These are phyloP conservation scores for Sporothrix phasma DNA, from an alignment of 2,329 filamentous ascomycete species.

Conservation along the genomic window DNA sequence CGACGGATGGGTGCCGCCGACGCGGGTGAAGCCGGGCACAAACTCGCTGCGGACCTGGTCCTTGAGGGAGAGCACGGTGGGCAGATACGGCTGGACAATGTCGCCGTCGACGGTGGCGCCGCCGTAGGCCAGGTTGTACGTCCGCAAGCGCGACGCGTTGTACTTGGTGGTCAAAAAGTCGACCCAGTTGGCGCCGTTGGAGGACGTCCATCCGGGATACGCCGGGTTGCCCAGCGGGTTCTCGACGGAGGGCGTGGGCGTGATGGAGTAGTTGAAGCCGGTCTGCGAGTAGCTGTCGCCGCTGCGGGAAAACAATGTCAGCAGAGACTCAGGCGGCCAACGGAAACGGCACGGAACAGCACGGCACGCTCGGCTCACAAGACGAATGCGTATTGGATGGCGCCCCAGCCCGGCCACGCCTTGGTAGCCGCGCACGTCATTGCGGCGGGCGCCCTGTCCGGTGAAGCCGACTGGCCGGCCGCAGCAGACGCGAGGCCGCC, in stretches of 20 bases:
- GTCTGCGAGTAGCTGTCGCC: constrained; percentile 23
- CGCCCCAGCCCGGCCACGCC: constrained; percentile 14
- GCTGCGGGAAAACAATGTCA: neutral
- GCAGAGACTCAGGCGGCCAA: no score
- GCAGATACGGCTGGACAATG: constrained; percentile 38
- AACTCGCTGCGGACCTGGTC: constrained; percentile 40
- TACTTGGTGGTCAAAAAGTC: constrained; percentile 34
- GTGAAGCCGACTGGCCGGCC: neutral
- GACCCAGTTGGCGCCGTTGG: constrained; percentile 40
- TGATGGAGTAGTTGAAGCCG: constrained; percentile 40
- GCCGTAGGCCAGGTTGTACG: constrained; percentile 42
- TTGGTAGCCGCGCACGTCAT: constrained; percentile 7
- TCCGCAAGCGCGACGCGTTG: constrained; percentile 33
- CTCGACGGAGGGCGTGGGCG: constrained; percentile 36
- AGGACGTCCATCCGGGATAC: constrained; percentile 39
- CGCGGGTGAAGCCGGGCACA: constrained; percentile 22
- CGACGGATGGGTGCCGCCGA: constrained; percentile 17
- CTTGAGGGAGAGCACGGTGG: constrained; percentile 39
- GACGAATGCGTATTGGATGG: constrained; percentile 13
- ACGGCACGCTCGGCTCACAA: neutral
- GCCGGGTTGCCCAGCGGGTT: constrained; percentile 53
- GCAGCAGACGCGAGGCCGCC: neutral
- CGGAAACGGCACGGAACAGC: neutral
- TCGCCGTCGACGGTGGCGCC: constrained; percentile 40
- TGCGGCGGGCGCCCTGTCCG: no score